Conservation (phyloP, 2,329 filamentous ascomycete genomes). For the Graphilbum fragrans region DNA sequence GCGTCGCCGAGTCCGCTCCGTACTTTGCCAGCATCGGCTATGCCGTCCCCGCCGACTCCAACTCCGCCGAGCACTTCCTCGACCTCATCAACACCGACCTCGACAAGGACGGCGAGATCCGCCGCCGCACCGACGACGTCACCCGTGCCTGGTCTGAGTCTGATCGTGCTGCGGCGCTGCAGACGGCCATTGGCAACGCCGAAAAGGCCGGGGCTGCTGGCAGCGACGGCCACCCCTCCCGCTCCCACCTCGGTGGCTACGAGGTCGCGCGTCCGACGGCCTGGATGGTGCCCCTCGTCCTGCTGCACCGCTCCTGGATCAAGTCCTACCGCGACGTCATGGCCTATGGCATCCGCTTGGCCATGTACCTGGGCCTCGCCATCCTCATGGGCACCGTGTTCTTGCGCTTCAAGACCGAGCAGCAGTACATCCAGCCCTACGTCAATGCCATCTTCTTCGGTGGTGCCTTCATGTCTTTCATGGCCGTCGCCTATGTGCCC, state of each 20-base stretch:
- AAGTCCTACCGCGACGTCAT: conserved; percentile 78
- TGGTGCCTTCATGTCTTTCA: conserved; percentile 66
- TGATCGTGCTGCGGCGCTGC: conserved; percentile 10
- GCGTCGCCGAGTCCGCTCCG: conserved; percentile 38
- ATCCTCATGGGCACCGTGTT: conserved; percentile 86
- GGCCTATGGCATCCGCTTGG: conserved; percentile 70
- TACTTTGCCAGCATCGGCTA: conserved; percentile 54
- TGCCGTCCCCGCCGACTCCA: conserved; percentile 56
- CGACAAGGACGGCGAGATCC: conserved; percentile 31
- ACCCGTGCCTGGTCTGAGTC: conserved; percentile 44
- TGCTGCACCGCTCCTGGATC: conserved; percentile 69
- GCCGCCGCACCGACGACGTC: conserved; percentile 37
- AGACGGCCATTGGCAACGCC: conserved; percentile 12
- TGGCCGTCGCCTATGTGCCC: conserved; percentile 77
- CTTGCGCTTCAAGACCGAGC: conserved; percentile 55
- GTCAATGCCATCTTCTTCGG: conserved; percentile 72
- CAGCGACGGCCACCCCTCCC: conserved; percentile 10
- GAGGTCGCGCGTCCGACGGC: no score
- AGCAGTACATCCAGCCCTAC: conserved; percentile 66
- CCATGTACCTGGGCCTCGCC: conserved; percentile 56
- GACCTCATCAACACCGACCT: conserved; percentile 74
- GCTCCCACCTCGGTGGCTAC: conserved; percentile 10
- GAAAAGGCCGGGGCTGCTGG: conserved; percentile 18
- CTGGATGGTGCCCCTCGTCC: conserved; percentile 37
- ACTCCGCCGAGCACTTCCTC: conserved; percentile 70